A percentile compares a stretch with the other conserved stretches of the same genome.
These are phyloP conservation scores for Phyllosticta citriasiana DNA, from an alignment of 2,329 filamentous ascomycete species.

Conservation along the genomic window DNA sequence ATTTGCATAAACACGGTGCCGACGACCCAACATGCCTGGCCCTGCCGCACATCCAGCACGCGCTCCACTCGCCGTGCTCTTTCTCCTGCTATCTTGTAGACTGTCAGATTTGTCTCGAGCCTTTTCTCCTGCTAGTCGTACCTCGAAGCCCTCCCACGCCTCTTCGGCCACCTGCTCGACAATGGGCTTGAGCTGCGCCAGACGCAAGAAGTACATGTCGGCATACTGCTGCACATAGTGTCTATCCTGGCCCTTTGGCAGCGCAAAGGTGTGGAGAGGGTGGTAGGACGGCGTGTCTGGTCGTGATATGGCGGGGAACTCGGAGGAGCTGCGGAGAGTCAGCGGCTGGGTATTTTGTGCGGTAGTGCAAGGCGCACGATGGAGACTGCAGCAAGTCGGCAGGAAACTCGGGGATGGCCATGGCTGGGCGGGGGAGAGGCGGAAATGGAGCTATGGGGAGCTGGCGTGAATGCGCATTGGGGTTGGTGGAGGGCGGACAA, in stretches of 20 bases:
- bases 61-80: constrained; percentile 67
- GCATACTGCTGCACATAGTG: constrained; percentile 93
- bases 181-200: constrained; percentile 75
- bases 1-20: constrained; percentile 98
- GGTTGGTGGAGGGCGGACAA: neutral
- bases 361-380: neutral
- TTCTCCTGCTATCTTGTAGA: constrained; percentile 56
- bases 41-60: constrained; percentile 90
- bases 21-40: constrained; percentile 87
- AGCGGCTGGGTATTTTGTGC: neutral
- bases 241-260: constrained; percentile 52
- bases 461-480: neutral
- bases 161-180: constrained; percentile 65
- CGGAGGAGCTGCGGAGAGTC: constrained; percentile 1
- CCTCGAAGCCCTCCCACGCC: constrained; percentile 65
- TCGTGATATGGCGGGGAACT: constrained; percentile 4
- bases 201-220: constrained; percentile 92
- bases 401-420: neutral
- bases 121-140: constrained; percentile 20
- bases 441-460: neutral
- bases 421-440: neutral
- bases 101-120: neutral
- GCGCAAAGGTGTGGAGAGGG: constrained; percentile 62
- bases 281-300: constrained; percentile 52
- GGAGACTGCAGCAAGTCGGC: neutral